These are phyloP conservation scores for Circinella minor DNA, from an alignment of 371 early-diverging fungal species.

Conservation along the genomic window DNA sequence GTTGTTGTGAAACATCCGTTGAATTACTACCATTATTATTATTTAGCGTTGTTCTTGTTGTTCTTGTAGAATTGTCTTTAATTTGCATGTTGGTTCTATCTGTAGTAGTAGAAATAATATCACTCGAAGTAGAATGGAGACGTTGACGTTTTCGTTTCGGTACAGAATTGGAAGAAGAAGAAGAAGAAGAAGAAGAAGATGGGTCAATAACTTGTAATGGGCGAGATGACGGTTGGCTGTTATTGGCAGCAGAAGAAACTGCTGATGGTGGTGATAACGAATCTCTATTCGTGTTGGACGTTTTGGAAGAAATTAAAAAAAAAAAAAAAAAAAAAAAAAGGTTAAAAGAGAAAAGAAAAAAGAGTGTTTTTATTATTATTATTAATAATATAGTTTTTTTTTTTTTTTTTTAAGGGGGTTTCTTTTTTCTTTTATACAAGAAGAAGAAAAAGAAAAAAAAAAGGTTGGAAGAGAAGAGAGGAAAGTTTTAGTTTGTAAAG, in stretches of 20 bases:
- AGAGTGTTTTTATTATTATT: background rate
- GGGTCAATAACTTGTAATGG: conserved; percentile 6
- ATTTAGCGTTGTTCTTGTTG: background rate
- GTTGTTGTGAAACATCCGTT: conserved; percentile 1
- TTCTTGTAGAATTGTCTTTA: background rate
- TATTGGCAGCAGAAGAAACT: conserved; percentile 8
- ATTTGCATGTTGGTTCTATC: conserved; percentile 10
- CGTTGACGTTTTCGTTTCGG: conserved; percentile 16
- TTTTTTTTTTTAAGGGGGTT: too few species aligned
- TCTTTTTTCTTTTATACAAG: too few species aligned
- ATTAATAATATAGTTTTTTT: too few species aligned
- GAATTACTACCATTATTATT: background rate
- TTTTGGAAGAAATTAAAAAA: background rate
- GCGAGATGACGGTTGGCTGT: conserved; percentile 13
- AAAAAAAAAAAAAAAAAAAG: background rate
- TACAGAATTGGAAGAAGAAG: conserved; percentile 3
- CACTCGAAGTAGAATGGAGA: conserved; percentile 7
- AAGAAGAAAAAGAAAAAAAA: too few species aligned
- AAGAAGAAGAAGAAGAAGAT: conserved; percentile 13
- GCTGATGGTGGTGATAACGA: conserved; percentile 20
- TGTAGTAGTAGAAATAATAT: background rate
- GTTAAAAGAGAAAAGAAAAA: background rate
- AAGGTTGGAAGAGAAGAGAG: too few species aligned
- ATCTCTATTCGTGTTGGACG: conserved; percentile 17
- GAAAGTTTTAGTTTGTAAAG: too few species aligned